Evolutionary conservation across 2,329 filamentous ascomycete species (phyloP), one percentile per base, ranked within the genome.

Genomic region (Arthroderma sp.): DNA sequence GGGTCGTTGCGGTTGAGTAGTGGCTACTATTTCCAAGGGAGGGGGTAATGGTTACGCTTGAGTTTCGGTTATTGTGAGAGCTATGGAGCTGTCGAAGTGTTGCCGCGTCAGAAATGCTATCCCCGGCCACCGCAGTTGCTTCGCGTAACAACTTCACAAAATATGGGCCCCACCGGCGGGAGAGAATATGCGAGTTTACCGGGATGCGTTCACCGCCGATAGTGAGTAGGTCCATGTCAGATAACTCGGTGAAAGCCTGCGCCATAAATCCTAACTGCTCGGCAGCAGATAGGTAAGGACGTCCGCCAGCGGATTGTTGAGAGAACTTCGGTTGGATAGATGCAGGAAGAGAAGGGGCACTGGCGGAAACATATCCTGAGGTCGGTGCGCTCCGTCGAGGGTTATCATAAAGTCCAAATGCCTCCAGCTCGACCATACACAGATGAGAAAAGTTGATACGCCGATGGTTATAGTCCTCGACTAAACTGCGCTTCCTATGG

Each of bases 391-490:
- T 78, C 59, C 82, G 83, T 51, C 88, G 78, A 7, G 91, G 88
- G 60, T 96, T 98, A 59, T 96, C 89, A 61, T 95, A 96, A 37
- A 98, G 80, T 1, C 91, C 91, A 68, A 96, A 98, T 0, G 91
- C 88, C 60, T 98, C 91, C 7, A 98, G 72, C 63, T 98, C 91
- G 6, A 98, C 89, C 73, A 96, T 83, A 62, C 91, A 96, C 29
- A 96, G 80, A 58, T 98, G 93, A 6, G 84, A 85, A 61, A 96
- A 98, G 64, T 98, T 98, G 65, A 98, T 93, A 28, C 91, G 82
- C 7, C 91, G 83, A 58, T 96, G 91, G 60, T 96, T 96, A 65
- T 98, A 98, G 63, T 98, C 91, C 54, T 98, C 89, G 0, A 96
- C 89, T 30, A 98, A 72, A 54, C 85, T 95, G 50, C 91, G 74